Evolutionary conservation across 345 rosid species (phyloP).

Genomic region (Mangifera indica): DNA sequence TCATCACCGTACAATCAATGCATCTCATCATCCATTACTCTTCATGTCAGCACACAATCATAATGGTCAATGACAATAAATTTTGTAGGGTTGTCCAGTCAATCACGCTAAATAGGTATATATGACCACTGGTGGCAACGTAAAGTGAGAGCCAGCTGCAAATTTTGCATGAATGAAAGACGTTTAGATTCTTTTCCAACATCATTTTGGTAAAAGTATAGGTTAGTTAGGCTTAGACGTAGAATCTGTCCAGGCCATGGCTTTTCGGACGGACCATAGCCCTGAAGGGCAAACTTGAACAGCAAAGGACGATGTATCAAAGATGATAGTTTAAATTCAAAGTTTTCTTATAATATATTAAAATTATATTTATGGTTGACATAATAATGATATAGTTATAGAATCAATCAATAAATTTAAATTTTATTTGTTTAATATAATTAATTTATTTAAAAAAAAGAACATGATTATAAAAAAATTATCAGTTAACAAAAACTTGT

Average conservation of each 20-base stretch:
- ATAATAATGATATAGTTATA: too few species aligned
- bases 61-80: not conserved
- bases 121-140: constrained; percentile 7
- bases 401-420: too few species aligned
- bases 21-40: not conserved
- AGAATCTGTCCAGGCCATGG: not conserved
- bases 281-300: too few species aligned
- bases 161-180: not conserved
- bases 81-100: constrained; percentile 3
- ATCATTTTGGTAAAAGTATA: not conserved
- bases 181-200: not conserved
- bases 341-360: too few species aligned
- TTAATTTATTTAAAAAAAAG: too few species aligned
- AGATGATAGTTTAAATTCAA: too few species aligned
- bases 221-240: not conserved
- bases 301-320: too few species aligned
- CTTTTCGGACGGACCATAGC: too few species aligned
- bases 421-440: too few species aligned
- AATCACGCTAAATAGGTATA: constrained; percentile 15
- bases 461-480: too few species aligned
- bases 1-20: not conserved
- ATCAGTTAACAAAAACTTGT: too few species aligned
- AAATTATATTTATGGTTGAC: too few species aligned
- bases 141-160: not conserved
- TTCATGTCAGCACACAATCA: not conserved